Evolutionary conservation across 2,329 filamentous ascomycete species (phyloP), one percentile per base, ranked within the genome.

Genomic region (Pseudogymnoascus sp.): DNA sequence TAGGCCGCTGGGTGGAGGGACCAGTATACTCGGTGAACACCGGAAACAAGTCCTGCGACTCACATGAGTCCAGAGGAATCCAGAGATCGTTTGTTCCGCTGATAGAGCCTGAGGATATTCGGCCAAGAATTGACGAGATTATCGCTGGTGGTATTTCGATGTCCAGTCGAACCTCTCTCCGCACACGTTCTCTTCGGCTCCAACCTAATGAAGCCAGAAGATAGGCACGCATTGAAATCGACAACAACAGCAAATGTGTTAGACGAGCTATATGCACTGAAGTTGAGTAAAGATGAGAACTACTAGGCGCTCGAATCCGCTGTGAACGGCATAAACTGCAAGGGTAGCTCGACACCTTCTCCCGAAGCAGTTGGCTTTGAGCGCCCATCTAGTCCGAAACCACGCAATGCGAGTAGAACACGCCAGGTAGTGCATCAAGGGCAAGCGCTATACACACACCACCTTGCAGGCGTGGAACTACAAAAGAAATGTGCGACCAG

Each of bases 321-420:
- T n/a, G 58, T 60, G 36, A 60, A 39, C 7, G 33, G 33, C 5
- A 36, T 38, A 25, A n/a, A 36, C 14, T 19, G 14, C 23, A 60
- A 38, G 25, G 14, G 30, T 38, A 60, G n/a, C 58, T 36, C 23
- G 5, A 19, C 42, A n/a, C 60, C 36, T 7, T 28, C 39, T 5
- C 41, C 28, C 22, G 59, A 41, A 19, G 35, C 30, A 6, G 11
- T 19, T 38, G 33, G 14, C 5, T 33, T 55, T 42, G 14, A 62
- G n/a, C 23, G 62, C 28, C 59, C 62, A 28, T 39, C 25, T 2
- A 25, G 35, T 33, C 42, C 62, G 3, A 61, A 63, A 30, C 58
- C 62, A 22, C 58, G 39, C 7, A 63, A 42, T 63, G 58, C 58
- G 19, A 62, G 41, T 41, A 42, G 45, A n/a, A 63, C 16, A 12